Evolutionary conservation across 208 protist species (phyloP), one percentile per base, ranked within the genome.

Genomic region (Angomonas deanei): DNA sequence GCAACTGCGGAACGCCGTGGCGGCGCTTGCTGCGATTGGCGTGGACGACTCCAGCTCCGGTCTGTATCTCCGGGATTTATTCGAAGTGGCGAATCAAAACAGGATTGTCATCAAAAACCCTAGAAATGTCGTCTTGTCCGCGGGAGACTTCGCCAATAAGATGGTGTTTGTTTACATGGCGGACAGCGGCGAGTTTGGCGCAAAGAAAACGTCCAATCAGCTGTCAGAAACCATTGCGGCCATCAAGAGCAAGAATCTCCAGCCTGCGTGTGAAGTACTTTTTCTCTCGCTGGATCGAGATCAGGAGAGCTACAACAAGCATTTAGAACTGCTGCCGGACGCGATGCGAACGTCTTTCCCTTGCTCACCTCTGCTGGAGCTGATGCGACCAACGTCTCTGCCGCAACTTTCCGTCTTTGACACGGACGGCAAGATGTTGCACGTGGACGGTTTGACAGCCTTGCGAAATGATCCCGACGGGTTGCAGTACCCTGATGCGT

Each of bases 321-420:
- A 85, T 49, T 38, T 42, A 30, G 30, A 19, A 6, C 33, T 84
- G 46, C 68, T 88, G 23, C 59, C 3, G 15, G 23, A 74, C n/a
- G 82, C 80, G 39, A 42, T 77, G 0, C 82, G 78, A 38, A 63
- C 75, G 13, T 66, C 80, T 5, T 86, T 72, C 62, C 79, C 82
- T 2, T 70, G 69, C 53, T 15, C 61, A 1, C 71, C 60, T 11
- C 49, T 86, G 15, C n/a, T 74, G 8, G 15, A 66, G 17, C 17
- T 27, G 33, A 24, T 86, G 30, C 73, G 82, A 61, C 26, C 80
- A 26, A 53, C 36, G 17, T 11, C 33, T 4, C 42, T 82, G 19
- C 78, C 85, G 24, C 62, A 76, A 57, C 53, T 92, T 21, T 21
- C 86, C 8, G 54, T 90, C 17, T 92, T 92, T 49, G 64, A 53